phyloP scores from a whole-genome alignment of 208 protist species.

The Acanthamoeba royreba region DNA sequence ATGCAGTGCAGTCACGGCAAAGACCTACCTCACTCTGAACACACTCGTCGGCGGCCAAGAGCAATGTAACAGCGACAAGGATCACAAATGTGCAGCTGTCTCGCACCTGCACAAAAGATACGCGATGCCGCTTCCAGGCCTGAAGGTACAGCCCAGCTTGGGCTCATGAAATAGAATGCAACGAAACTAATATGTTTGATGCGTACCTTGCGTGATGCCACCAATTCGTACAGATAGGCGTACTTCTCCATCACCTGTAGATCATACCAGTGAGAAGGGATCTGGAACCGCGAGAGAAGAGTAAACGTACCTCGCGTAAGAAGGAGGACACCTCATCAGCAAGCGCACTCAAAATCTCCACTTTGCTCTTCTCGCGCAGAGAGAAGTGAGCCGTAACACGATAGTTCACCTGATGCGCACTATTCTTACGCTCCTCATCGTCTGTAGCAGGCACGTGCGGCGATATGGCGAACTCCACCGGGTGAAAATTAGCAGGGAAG shows the following conservation, averaged over 20 bases:
- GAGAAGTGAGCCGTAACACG: not conserved
- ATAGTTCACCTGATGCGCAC: no score
- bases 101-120: not conserved
- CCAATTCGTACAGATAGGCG: not conserved
- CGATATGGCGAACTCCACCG: not conserved
- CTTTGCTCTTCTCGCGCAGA: not conserved
- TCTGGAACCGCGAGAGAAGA: not conserved
- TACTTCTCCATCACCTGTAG: not conserved
- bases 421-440: no score
- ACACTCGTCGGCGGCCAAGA: not conserved
- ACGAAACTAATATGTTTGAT: no score
- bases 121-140: constrained; percentile 13
- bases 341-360: not conserved
- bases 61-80: not conserved
- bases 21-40: not conserved
- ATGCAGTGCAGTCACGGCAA: not conserved
- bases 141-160: not conserved
- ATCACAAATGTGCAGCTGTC: not conserved
- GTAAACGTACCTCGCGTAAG: not conserved
- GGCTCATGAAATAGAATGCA: no score
- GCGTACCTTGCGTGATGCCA: not conserved
- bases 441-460: not conserved
- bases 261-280: no score
- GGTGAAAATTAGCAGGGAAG: not conserved
- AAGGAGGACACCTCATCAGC: not conserved